phyloP scores from a whole-genome alignment of 2,329 filamentous ascomycete genomes.

The Diaporthe amygdali region DNA sequence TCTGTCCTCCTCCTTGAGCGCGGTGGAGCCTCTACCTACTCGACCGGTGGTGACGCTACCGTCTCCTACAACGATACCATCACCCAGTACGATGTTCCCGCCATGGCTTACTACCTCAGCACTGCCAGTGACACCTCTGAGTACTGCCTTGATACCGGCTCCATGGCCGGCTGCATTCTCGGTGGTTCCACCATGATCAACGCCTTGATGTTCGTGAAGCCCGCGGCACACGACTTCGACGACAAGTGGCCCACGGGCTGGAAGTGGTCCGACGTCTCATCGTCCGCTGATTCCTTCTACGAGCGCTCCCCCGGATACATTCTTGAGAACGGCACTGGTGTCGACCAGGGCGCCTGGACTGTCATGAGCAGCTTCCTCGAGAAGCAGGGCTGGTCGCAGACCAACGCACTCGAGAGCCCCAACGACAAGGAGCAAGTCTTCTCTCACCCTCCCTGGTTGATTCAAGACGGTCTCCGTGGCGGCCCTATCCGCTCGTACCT shows the following conservation, averaged over 20 bases:
- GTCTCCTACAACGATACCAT: constrained; percentile 40
- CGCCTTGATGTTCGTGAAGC: constrained; percentile 40
- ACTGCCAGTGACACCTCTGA: constrained; percentile 28
- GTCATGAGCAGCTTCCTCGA: constrained; percentile 26
- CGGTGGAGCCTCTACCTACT: constrained; percentile 39
- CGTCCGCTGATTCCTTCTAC: constrained; percentile 34
- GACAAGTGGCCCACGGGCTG: constrained; percentile 38
- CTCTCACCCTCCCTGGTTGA: constrained; percentile 29
- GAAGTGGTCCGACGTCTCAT: constrained; percentile 34
- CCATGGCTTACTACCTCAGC: constrained; percentile 33
- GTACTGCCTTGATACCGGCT: constrained; percentile 42
- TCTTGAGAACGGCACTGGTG: constrained; percentile 30
- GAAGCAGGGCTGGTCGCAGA: constrained; percentile 26
- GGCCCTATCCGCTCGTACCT: constrained; percentile 33
- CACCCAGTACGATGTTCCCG: constrained; percentile 39
- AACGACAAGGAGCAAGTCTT: constrained; percentile 28
- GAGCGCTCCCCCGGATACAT: constrained; percentile 34
- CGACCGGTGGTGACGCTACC: constrained; percentile 36
- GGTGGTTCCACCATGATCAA: constrained; percentile 42
- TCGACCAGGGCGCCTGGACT: constrained; percentile 27
- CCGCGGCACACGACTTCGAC: constrained; percentile 36
- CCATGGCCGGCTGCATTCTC: constrained; percentile 41
- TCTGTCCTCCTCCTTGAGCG: constrained; percentile 45
- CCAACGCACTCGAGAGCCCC: constrained; percentile 27
- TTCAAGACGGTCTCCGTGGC: constrained; percentile 27